These are phyloP conservation scores for Melampsora americana DNA, from an alignment of 1,284 basidiomycete species.

Conservation along the genomic window DNA sequence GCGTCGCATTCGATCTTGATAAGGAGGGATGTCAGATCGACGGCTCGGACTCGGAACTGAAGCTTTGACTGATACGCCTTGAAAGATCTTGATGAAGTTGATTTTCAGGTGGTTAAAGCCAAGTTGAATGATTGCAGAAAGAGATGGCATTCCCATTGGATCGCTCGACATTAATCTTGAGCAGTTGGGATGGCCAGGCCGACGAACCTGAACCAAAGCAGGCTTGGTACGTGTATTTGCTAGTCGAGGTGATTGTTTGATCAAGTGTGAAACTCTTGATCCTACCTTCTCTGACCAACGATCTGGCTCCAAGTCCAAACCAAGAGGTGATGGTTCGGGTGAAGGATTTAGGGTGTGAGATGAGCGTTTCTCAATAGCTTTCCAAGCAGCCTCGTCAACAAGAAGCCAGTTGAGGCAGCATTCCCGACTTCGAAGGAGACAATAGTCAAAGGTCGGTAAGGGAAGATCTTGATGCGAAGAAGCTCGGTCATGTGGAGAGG, in stretches of 20 bases:
- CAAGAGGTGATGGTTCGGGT: too few relatives aligned
- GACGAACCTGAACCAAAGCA: too few relatives aligned
- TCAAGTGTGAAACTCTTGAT: neutral
- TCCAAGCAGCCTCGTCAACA: conserved; percentile 20
- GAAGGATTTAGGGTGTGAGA: too few relatives aligned
- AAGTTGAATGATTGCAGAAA: neutral
- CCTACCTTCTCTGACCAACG: conserved; percentile 12
- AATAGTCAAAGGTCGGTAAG: conserved; percentile 27
- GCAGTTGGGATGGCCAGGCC: too few relatives aligned
- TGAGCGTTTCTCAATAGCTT: neutral
- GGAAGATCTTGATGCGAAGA: conserved; percentile 1
- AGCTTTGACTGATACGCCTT: too few relatives aligned
- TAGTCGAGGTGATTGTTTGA: too few relatives aligned
- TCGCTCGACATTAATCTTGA: neutral
- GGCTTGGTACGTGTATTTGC: too few relatives aligned
- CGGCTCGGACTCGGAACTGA: too few relatives aligned
- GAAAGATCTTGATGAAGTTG: too few relatives aligned
- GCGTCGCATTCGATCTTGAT: neutral
- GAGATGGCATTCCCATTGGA: neutral
- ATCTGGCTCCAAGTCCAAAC: neutral
- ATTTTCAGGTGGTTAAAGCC: neutral
- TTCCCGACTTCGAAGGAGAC: conserved; percentile 11
- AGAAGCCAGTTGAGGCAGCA: conserved; percentile 34
- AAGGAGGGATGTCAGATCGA: too few relatives aligned
- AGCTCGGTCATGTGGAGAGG: neutral